phyloP scores from a whole-genome alignment of 352 stramenopile species.

The Globisporangium splendens region DNA sequence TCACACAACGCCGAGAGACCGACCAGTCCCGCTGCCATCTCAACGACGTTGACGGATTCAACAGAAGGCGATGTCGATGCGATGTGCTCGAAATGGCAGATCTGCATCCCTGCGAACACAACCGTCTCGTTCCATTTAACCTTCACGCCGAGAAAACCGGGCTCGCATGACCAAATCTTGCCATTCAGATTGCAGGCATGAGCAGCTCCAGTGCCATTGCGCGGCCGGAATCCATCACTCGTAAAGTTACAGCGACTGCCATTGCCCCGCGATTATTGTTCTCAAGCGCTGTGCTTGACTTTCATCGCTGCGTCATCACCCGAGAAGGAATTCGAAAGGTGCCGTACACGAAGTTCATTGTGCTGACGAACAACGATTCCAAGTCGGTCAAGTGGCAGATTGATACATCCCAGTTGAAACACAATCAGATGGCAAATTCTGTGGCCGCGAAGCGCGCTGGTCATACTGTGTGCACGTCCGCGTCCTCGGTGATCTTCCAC shows the following conservation, averaged over 20 bases:
- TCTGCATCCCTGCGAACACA: constrained; percentile 61
- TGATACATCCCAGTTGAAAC: constrained; percentile 47
- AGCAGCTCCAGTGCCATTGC: constrained; percentile 15
- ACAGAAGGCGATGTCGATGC: constrained; percentile 12
- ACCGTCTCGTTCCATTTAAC: constrained; percentile 73
- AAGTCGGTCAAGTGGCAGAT: constrained; percentile 74
- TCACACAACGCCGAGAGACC: neutral
- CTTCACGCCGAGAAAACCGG: constrained; percentile 54
- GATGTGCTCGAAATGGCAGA: constrained; percentile 57
- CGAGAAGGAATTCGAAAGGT: constrained; percentile 82
- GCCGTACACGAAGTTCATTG: constrained; percentile 79
- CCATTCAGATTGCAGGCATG: constrained; percentile 73
- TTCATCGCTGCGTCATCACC: constrained; percentile 84
- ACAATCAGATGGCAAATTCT: constrained; percentile 14
- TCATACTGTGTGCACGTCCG: constrained; percentile 25
- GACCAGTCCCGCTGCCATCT: neutral
- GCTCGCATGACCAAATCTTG: constrained; percentile 52
- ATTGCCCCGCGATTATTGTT: constrained; percentile 71
- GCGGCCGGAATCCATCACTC: constrained; percentile 27
- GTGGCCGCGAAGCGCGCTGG: constrained; percentile 25
- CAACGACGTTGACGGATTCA: constrained; percentile 1
- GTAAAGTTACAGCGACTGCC: constrained; percentile 45
- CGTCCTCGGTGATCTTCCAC: constrained; percentile 61
- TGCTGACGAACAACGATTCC: constrained; percentile 72
- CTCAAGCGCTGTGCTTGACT: constrained; percentile 68